Evolutionary conservation across 2,329 filamentous ascomycete genomes (phyloP), one percentile per base, ranked within the genome.

Genomic region (Hortaea werneckii): DNA sequence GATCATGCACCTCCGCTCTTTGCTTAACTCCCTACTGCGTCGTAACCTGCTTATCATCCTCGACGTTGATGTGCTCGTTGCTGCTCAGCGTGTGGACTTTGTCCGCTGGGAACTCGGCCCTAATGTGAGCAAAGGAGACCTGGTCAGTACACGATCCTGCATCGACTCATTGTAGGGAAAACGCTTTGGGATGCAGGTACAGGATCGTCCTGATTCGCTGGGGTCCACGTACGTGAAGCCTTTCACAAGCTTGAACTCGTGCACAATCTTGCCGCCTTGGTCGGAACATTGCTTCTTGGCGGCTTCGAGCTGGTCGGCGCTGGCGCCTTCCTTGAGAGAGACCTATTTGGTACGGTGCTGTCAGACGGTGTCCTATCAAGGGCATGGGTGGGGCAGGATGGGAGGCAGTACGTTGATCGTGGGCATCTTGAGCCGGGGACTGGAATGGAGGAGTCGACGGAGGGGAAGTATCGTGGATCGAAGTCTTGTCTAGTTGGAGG

Each of bases 161-260:
- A n/a, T n/a, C n/a, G n/a, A n/a, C n/a, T n/a, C n/a, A 29, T 9
- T 10, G 45, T 29, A 6, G 9, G 13, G 7, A 6, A 42, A 28
- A 2, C n/a, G 7, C n/a, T n/a, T n/a, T n/a, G n/a, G n/a, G n/a
- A n/a, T n/a, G n/a, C n/a, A n/a, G n/a, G n/a, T n/a, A n/a, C n/a
- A n/a, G n/a, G n/a, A n/a, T n/a, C n/a, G n/a, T n/a, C n/a, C n/a
- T n/a, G 8, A 11, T 39, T 20, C 8, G 13, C 13, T 10, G 37
- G 9, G 37, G 20, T 39, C 30, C 11, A 74, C 85, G 57, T 80
- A 95, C 90, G 85, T 82, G 73, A 95, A 95, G 48, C 84, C 89
- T 73, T 90, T 94, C 76, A 95, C 88, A 58, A 95, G 69, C 50
- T 71, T 82, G 74, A 87, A 95, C 65, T 92, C 85, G 58, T 92